Percentiles rank a stretch among this genome's conserved stretches.
Conservation (phyloP, 1,139 yeast species). For the Torulaspora pretoriensis region DNA sequence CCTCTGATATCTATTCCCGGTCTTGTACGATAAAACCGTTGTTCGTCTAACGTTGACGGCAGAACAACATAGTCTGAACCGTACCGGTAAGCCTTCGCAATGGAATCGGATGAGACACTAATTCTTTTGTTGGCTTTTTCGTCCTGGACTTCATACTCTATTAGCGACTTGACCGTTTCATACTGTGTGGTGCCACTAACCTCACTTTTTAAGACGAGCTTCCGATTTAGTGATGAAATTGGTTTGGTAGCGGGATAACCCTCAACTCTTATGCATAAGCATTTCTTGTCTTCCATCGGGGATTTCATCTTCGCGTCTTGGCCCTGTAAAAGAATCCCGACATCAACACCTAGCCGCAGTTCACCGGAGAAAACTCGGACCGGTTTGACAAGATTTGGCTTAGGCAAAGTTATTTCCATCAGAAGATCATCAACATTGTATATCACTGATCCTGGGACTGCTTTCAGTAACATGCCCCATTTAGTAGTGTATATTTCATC, state of each 20-base stretch:
- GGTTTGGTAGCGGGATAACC: slow-evolving; percentile 60
- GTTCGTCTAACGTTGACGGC: slow-evolving; percentile 44
- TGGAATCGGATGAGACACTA: slow-evolving; percentile 34
- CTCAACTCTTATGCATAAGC: slow-evolving; percentile 49
- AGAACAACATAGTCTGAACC: slow-evolving; percentile 59
- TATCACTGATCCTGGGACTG: slow-evolving; percentile 25
- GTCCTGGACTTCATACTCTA: slow-evolving; percentile 34
- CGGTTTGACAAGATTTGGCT: slow-evolving; percentile 36
- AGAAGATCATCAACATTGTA: slow-evolving; percentile 23
- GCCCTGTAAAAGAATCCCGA: slow-evolving; percentile 5
- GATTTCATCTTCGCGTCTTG: slow-evolving; percentile 1
- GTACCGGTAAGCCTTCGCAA: slow-evolving; percentile 57
- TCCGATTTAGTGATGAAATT: slow-evolving; percentile 42
- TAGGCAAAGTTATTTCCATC: slow-evolving; percentile 21
- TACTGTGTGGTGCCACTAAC: slow-evolving; percentile 25
- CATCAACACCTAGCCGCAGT: slow-evolving; percentile 41
- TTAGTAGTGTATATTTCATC: slow-evolving; percentile 12
- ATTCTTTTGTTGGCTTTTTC: slow-evolving; percentile 29
- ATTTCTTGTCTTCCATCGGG: slow-evolving; percentile 29
- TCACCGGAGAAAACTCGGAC: slow-evolving; percentile 39
- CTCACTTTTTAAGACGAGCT: slow-evolving; percentile 29
- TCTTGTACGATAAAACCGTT: slow-evolving; percentile 40
- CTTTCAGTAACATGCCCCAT: slow-evolving; percentile 26
- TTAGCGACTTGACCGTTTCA: slow-evolving; percentile 27
- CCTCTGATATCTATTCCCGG: slow-evolving; percentile 65